phyloP scores from a whole-genome alignment of 176 grass and related monocot species.

The Pontederia crassipes region DNA sequence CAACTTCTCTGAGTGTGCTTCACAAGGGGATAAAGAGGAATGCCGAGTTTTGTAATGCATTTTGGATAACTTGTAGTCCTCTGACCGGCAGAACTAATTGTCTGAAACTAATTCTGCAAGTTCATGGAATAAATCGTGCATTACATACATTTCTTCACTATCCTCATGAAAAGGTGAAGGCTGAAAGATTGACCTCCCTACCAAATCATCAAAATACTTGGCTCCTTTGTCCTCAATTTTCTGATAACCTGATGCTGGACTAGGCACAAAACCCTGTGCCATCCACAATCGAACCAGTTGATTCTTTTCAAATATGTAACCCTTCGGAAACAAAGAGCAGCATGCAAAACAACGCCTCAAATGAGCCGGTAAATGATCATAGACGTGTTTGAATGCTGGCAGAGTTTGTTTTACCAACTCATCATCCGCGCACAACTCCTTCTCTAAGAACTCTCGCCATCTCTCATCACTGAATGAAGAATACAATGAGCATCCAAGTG shows the following conservation, averaged over 20 bases:
- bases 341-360: conserved; percentile 24
- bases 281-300: conserved; percentile 19
- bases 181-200: conserved; percentile 26
- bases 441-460: conserved; percentile 10
- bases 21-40: conserved; percentile 17
- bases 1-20: not conserved
- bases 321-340: conserved; percentile 25
- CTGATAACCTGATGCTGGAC: no score
- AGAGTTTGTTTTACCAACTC: not conserved
- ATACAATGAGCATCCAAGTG: conserved; percentile 11
- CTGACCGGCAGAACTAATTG: conserved; percentile 17
- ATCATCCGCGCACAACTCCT: conserved; percentile 6
- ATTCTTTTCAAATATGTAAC: conserved; percentile 2
- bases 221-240: conserved; percentile 20
- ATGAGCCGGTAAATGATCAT: conserved; percentile 17
- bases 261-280: conserved; percentile 10
- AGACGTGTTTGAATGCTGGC: conserved; percentile 8
- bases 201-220: conserved; percentile 24
- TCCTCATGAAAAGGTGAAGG: conserved; percentile 8
- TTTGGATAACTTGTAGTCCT: conserved; percentile 9
- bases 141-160: conserved; percentile 22
- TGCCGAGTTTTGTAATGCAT: conserved; percentile 14
- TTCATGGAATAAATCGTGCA: conserved; percentile 37
- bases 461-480: not conserved
- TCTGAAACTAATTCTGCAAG: conserved; percentile 22